phyloP scores from a whole-genome alignment of 2,329 filamentous ascomycete species.

The Penicillium olsonii region DNA sequence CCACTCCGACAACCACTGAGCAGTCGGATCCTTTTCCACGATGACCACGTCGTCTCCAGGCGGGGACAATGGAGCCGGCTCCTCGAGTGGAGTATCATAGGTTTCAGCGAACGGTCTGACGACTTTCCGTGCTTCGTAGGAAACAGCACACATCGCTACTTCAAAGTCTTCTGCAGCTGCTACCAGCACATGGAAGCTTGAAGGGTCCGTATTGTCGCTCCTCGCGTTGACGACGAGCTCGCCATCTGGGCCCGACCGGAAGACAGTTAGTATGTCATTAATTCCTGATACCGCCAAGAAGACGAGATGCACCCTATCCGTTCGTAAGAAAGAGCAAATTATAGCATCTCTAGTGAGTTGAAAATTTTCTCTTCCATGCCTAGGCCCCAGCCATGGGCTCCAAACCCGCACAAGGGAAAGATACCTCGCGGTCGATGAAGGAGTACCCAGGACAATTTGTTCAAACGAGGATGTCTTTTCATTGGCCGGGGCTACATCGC shows the following conservation, averaged over 20 bases:
- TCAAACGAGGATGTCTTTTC: conserved; percentile 62
- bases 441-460: conserved; percentile 63
- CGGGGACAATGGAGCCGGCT: conserved; percentile 32
- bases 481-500: conserved; percentile 55
- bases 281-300: conserved; percentile 76
- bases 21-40: conserved; percentile 44
- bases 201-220: conserved; percentile 65
- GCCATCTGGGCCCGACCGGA: conserved; percentile 66
- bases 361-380: conserved; percentile 72
- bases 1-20: conserved; percentile 78
- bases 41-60: conserved; percentile 43
- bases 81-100: conserved; percentile 12
- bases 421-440: conserved; percentile 69
- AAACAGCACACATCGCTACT: conserved; percentile 72
- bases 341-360: conserved; percentile 75
- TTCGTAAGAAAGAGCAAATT: conserved; percentile 73
- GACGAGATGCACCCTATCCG: conserved; percentile 72
- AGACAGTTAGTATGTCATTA: conserved; percentile 67
- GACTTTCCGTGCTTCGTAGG: conserved; percentile 81
- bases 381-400: conserved; percentile 84
- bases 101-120: conserved; percentile 41
- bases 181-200: conserved; percentile 65
- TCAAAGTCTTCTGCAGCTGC: conserved; percentile 74
- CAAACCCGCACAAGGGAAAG: conserved; percentile 79
- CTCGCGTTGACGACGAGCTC: conserved; percentile 68